Evolutionary conservation across 768 basidiomycete genomes (phyloP).

Genomic region (Serendipita vermifera): DNA sequence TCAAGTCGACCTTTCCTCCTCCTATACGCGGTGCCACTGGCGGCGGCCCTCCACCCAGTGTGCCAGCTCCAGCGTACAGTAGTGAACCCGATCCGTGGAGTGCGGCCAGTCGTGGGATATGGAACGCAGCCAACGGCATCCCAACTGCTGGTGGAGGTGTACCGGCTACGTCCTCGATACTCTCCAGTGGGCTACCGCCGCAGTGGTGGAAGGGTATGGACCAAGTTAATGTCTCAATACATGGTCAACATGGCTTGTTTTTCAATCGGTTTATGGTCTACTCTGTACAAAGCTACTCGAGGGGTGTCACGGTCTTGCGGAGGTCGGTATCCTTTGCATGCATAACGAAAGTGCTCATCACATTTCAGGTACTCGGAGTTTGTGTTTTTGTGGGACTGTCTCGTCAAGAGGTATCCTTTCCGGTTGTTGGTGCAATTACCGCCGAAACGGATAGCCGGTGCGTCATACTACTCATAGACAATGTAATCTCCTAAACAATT

Average conservation of each 20-base stretch:
- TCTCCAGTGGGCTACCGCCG: conserved; percentile 53
- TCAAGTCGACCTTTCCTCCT: conserved; percentile 32
- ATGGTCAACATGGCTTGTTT: conserved; percentile 87
- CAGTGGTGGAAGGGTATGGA: conserved; percentile 87
- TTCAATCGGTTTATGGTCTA: conserved; percentile 80
- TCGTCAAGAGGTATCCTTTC: conserved; percentile 84
- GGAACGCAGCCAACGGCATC: conserved; percentile 13
- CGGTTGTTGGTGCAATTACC: conserved; percentile 76
- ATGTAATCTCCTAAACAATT: conserved; percentile 11
- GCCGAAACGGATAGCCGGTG: conserved; percentile 84
- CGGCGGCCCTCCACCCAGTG: conserved; percentile 21
- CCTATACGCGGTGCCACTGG: too few species aligned
- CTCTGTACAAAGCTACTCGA: conserved; percentile 33
- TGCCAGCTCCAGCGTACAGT: conserved; percentile 32
- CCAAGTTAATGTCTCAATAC: conserved; percentile 50
- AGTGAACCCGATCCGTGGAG: conserved; percentile 21
- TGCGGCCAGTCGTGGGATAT: not conserved
- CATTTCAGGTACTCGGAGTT: conserved; percentile 75
- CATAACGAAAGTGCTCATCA: conserved; percentile 12
- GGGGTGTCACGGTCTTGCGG: conserved; percentile 30
- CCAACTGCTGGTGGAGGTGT: conserved; percentile 24
- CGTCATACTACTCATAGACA: conserved; percentile 24
- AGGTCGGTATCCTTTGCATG: conserved; percentile 38
- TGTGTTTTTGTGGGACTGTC: conserved; percentile 74
- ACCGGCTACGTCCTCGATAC: conserved; percentile 40